These are phyloP conservation scores for Eimeria nieschulzi DNA, from an alignment of 169 alveolate species.

Conservation along the genomic window DNA sequence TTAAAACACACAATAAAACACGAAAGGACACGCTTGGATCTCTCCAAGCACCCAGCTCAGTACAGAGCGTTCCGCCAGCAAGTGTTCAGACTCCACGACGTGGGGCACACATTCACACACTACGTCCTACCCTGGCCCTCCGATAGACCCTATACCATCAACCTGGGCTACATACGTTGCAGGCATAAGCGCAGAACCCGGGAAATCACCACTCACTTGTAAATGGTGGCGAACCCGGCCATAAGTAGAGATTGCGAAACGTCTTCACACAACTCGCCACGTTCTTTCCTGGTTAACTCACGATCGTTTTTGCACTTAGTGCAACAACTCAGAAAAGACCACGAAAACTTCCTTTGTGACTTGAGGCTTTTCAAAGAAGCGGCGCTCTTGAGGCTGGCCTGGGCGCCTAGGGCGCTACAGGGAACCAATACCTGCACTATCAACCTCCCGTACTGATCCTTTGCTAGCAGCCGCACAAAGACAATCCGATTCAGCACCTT, in stretches of 20 bases:
- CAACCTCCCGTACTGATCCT: constrained; percentile 60
- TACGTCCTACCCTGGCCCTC: too few species aligned
- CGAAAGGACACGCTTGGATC: too few species aligned
- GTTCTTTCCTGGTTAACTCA: background rate
- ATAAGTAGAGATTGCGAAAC: constrained; percentile 45
- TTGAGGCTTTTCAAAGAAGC: background rate
- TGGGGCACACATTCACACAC: too few species aligned
- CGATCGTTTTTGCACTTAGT: background rate
- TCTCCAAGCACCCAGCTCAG: too few species aligned
- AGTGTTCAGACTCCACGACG: too few species aligned
- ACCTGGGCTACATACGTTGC: too few species aligned
- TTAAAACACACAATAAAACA: background rate
- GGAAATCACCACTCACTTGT: background rate
- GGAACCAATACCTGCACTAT: constrained; percentile 53
- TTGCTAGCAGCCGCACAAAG: constrained; percentile 32
- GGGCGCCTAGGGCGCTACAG: background rate
- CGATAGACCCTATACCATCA: too few species aligned
- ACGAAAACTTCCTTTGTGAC: background rate
- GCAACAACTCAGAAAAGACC: background rate
- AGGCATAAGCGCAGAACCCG: too few species aligned
- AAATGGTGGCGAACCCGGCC: constrained; percentile 54
- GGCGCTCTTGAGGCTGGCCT: constrained; percentile 15
- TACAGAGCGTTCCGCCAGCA: too few species aligned
- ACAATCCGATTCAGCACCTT: constrained; percentile 12
- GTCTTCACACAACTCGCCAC: constrained; percentile 45